Percentiles rank a stretch among this genome's conserved stretches.
Evolutionary conservation across 2,329 filamentous ascomycete genomes (phyloP).

Genomic region (Fusarium sp.): DNA sequence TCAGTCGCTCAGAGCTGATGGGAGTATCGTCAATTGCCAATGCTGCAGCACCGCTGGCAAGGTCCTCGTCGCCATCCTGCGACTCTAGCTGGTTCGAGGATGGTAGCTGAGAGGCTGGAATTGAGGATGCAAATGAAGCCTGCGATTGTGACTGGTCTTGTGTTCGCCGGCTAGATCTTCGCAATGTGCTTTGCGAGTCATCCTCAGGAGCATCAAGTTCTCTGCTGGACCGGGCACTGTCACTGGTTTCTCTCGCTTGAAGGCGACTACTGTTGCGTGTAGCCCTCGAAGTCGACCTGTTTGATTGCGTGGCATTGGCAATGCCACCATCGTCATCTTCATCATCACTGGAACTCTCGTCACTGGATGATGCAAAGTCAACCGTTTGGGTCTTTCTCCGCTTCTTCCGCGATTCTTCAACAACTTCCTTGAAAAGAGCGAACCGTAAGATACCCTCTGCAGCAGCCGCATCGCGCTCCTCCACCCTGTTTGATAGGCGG

Average conservation of each 20-base stretch:
- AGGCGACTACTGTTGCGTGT: conserved; percentile 43
- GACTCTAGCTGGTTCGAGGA: conserved; percentile 56
- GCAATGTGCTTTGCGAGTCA: conserved; percentile 49
- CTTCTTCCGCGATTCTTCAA: conserved; percentile 84
- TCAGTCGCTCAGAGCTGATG: conserved; percentile 71
- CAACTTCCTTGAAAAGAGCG: conserved; percentile 95
- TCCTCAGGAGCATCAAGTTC: conserved; percentile 57
- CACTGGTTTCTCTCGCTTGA: conserved; percentile 40
- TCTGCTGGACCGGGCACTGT: conserved; percentile 41
- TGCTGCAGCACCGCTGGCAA: conserved; percentile 55
- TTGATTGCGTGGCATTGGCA: conserved; percentile 57
- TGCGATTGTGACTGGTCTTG: conserved; percentile 55
- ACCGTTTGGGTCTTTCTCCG: conserved; percentile 75
- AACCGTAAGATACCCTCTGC: conserved; percentile 93
- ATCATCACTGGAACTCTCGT: conserved; percentile 68
- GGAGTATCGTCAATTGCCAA: conserved; percentile 57
- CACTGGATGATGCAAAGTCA: conserved; percentile 67
- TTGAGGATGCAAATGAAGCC: conserved; percentile 81
- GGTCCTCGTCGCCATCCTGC: conserved; percentile 56
- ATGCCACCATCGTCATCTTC: conserved; percentile 60
- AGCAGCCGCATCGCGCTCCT: conserved; percentile 86
- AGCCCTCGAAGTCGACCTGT: conserved; percentile 42
- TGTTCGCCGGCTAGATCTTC: conserved; percentile 54
- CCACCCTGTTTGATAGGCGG: conserved; percentile 85
- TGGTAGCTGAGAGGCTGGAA: conserved; percentile 76